Percentiles rank a stretch among this genome's conserved stretches.
phyloP scores from a whole-genome alignment of 148 eudicot species.

The Camellia sinensis region DNA sequence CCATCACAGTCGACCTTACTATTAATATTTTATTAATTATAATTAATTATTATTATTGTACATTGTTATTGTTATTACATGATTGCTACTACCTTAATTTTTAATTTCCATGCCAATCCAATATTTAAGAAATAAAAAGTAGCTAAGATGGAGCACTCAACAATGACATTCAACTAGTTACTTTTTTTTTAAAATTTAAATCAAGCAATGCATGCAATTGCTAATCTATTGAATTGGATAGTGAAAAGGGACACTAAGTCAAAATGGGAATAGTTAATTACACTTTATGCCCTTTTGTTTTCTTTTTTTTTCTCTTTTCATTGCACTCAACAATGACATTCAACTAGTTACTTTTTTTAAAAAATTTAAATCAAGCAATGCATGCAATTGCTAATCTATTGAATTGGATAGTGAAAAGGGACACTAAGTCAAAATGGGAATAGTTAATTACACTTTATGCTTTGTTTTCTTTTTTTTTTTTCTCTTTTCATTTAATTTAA shows the following conservation, averaged over 20 bases:
- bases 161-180: background rate
- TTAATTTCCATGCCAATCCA: conserved; percentile 23
- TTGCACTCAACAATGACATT: conserved; percentile 6
- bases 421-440: conserved; percentile 7
- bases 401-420: background rate
- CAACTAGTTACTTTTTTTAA: background rate
- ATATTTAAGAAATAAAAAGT: background rate
- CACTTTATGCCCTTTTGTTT: too few relatives aligned
- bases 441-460: background rate
- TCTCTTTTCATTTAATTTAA: background rate
- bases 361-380: background rate
- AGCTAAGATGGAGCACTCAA: conserved; percentile 15
- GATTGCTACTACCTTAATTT: conserved; percentile 11
- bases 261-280: background rate
- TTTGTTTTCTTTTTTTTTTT: too few relatives aligned
- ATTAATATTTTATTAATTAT: background rate
- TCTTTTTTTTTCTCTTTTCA: too few relatives aligned
- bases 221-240: background rate
- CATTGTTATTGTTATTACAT: background rate
- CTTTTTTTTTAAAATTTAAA: background rate
- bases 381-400: background rate
- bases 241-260: background rate
- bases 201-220: background rate
- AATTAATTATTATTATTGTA: background rate
- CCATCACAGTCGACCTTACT: background rate